Conservation (phyloP, 768 basidiomycete genomes). For the Cantharellus anzutake region DNA sequence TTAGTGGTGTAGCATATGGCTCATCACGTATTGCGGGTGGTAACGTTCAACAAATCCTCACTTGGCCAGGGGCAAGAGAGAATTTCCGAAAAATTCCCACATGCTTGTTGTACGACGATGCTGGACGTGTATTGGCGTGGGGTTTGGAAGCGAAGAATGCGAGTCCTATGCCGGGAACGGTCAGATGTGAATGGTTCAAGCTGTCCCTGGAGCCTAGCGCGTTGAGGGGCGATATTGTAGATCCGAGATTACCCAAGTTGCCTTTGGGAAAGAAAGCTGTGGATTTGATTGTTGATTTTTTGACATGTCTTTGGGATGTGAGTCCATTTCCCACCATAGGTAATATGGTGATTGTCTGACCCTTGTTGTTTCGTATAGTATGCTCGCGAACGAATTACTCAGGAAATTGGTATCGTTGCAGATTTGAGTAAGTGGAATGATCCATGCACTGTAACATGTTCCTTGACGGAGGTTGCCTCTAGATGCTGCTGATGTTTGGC, state of each 20-base stretch:
- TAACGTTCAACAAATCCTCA: constrained; percentile 62
- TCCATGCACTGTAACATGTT: neutral
- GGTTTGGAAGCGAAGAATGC: constrained; percentile 77
- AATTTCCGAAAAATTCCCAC: constrained; percentile 80
- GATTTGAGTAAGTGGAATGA: constrained; percentile 43
- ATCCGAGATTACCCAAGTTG: constrained; percentile 59
- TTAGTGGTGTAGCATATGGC: constrained; percentile 76
- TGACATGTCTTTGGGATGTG: constrained; percentile 57
- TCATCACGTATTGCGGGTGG: constrained; percentile 69
- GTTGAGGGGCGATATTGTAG: constrained; percentile 52
- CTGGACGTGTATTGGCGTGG: constrained; percentile 62
- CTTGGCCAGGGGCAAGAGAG: constrained; percentile 74
- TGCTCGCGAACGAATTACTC: constrained; percentile 69
- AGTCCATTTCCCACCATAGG: neutral
- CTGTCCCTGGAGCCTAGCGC: constrained; percentile 69
- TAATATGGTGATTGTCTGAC: neutral
- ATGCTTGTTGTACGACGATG: constrained; percentile 62
- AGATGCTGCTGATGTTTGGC: constrained; percentile 72
- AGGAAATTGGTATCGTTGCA: constrained; percentile 69
- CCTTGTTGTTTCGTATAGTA: constrained; percentile 51
- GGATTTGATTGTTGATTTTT: constrained; percentile 69
- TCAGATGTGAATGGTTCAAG: constrained; percentile 59
- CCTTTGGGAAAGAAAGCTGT: constrained; percentile 59
- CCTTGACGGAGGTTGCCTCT: neutral
- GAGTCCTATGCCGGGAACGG: constrained; percentile 43